Percentiles rank a stretch among this genome's conserved stretches.
Evolutionary conservation across 352 stramenopile genomes (phyloP).

Genomic region (Phytopythium kandeliae): DNA sequence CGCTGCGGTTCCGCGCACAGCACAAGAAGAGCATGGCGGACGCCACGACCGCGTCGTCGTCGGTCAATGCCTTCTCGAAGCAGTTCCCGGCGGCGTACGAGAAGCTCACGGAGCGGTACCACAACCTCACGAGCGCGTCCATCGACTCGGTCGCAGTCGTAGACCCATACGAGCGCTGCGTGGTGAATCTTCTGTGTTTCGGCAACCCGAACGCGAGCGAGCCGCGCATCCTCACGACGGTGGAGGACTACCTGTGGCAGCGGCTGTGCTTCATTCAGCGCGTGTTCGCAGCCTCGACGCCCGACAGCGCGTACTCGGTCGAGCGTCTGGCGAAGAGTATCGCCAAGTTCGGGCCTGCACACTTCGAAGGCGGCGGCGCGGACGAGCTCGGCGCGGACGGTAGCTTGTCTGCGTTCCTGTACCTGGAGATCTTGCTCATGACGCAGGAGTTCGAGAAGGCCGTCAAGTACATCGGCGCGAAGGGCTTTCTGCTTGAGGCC

Average conservation of each 20-base stretch:
- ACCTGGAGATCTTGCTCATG: conserved; percentile 77
- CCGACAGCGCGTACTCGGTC: conserved; percentile 64
- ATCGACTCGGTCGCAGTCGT: conserved; percentile 68
- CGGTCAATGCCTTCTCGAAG: conserved; percentile 54
- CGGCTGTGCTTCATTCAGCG: conserved; percentile 76
- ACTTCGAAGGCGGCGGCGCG: conserved; percentile 46
- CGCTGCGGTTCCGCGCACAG: conserved; percentile 52
- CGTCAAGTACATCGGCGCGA: conserved; percentile 73
- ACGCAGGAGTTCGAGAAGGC: conserved; percentile 78
- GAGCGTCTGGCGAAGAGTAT: conserved; percentile 59
- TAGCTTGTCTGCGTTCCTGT: conserved; percentile 60
- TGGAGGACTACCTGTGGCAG: conserved; percentile 87
- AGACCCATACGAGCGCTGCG: conserved; percentile 72
- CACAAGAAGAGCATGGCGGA: conserved; percentile 47
- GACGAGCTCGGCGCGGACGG: conserved; percentile 22
- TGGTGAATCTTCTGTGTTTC: conserved; percentile 78
- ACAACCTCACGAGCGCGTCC: conserved; percentile 61
- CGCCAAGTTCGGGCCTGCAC: conserved; percentile 62
- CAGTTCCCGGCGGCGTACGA: conserved; percentile 62
- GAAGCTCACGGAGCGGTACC: conserved; percentile 58
- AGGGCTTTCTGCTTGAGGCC: conserved; percentile 71
- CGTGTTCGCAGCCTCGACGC: conserved; percentile 21
- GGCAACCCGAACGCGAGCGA: conserved; percentile 76
- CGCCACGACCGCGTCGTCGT: conserved; percentile 17
- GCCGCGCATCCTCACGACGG: conserved; percentile 63